A percentile compares a stretch with the other conserved stretches of the same genome.
Conservation (phyloP, 2,329 filamentous ascomycete species). For the Venturia nashicola region DNA sequence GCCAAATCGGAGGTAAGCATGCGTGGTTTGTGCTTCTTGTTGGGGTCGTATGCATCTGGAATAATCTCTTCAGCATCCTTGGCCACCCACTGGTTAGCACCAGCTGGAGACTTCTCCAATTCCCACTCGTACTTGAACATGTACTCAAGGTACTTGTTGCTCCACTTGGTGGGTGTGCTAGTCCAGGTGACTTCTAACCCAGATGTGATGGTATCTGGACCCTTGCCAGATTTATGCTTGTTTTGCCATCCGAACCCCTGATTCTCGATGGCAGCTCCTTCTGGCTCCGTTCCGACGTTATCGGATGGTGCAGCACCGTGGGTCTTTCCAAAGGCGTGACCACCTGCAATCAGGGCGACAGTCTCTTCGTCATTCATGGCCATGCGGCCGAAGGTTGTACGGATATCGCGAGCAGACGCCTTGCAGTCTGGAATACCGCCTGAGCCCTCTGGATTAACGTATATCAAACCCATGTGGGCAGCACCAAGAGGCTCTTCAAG, state of each 20-base stretch:
- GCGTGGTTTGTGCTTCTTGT: slow-evolving; percentile 60
- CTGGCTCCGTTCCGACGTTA: slow-evolving; percentile 56
- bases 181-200: slow-evolving; percentile 75
- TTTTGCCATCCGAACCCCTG: slow-evolving; percentile 66
- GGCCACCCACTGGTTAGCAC: slow-evolving; percentile 66
- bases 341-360: slow-evolving; percentile 65
- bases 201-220: slow-evolving; percentile 60
- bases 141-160: slow-evolving; percentile 61
- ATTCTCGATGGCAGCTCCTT: slow-evolving; percentile 48
- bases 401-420: slow-evolving; percentile 59
- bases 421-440: slow-evolving; percentile 59
- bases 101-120: slow-evolving; percentile 60
- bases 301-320: slow-evolving; percentile 56
- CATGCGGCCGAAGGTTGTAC: slow-evolving; percentile 65
- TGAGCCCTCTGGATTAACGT: slow-evolving; percentile 70
- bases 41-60: slow-evolving; percentile 57
- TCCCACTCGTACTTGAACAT: slow-evolving; percentile 73
- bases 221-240: slow-evolving; percentile 52
- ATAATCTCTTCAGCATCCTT: slow-evolving; percentile 55
- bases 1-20: slow-evolving; percentile 70
- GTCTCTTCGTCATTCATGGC: slow-evolving; percentile 78
- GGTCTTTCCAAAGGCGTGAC: slow-evolving; percentile 70
- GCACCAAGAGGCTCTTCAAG: slow-evolving; percentile 57
- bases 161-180: slow-evolving; percentile 63
- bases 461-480: slow-evolving; percentile 66